Percentiles rank a stretch among this genome's conserved stretches.
Evolutionary conservation across 306 rosid species (phyloP).

Genomic region (Glycine soja): DNA sequence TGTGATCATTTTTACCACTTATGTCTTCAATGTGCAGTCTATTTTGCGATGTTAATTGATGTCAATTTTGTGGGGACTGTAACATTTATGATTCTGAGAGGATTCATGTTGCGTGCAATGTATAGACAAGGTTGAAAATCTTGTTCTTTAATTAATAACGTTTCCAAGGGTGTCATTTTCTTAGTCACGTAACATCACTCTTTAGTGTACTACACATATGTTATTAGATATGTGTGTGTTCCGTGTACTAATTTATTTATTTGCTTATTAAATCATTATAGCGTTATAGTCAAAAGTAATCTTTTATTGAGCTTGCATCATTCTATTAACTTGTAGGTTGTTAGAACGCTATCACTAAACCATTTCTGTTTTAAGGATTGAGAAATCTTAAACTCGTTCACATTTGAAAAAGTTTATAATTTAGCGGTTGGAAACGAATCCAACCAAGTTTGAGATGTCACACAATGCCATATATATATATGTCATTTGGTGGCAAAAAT

Average conservation of each 20-base stretch:
- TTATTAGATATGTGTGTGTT: not conserved
- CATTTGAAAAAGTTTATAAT: not conserved
- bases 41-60: constrained; percentile 29
- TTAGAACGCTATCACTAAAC: too few species aligned
- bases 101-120: not conserved
- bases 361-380: too few species aligned
- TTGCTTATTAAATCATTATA: not conserved
- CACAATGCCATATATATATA: not conserved
- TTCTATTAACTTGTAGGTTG: too few species aligned
- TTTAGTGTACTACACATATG: not conserved
- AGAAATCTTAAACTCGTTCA: not conserved
- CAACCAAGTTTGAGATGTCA: not conserved
- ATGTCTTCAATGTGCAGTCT: constrained; percentile 16
- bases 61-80: constrained; percentile 43
- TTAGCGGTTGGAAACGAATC: not conserved
- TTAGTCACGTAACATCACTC: not conserved
- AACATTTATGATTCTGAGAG: constrained; percentile 2
- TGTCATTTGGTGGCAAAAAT: not conserved
- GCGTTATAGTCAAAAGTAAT: not conserved
- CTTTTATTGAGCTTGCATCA: not conserved
- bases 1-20: constrained; percentile 47
- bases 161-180: not conserved
- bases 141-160: not conserved
- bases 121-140: not conserved
- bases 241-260: not conserved